A percentile compares a stretch with the other conserved stretches of the same genome.
Evolutionary conservation across 108 stramenopile genomes (phyloP).

Genomic region (Cyclostephanos tholiformis): DNA sequence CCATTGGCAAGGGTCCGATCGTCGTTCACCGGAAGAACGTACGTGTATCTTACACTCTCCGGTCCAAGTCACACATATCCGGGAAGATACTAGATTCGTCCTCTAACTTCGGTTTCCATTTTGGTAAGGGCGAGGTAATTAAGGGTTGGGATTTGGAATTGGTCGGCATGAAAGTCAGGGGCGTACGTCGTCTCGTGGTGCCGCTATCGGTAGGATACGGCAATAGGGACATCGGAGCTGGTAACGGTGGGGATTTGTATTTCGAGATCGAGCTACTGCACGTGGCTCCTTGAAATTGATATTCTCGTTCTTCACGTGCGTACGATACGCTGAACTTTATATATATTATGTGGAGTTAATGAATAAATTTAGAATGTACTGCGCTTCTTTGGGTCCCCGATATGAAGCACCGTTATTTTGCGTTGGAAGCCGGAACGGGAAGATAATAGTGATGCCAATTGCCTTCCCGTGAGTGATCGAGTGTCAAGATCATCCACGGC

Average conservation of each 20-base stretch:
- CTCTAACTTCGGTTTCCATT: conserved; percentile 57
- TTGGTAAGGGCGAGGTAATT: conserved; percentile 74
- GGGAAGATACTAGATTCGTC: conserved; percentile 58
- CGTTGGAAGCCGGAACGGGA: conserved; percentile 13
- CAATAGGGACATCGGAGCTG: conserved; percentile 65
- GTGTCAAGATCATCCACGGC: conserved; percentile 82
- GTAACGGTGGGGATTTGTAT: conserved; percentile 55
- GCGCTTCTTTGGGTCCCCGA: conserved; percentile 6
- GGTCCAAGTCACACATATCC: conserved; percentile 34
- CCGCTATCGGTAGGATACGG: conserved; percentile 83
- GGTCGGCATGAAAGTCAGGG: conserved; percentile 81
- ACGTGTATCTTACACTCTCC: conserved; percentile 51
- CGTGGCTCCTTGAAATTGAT: conserved; percentile 37
- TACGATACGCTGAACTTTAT: too few relatives aligned
- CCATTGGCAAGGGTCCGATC: conserved; percentile 49
- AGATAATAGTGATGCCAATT: conserved; percentile 58
- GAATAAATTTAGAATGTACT: too few relatives aligned
- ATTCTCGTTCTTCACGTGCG: too few relatives aligned
- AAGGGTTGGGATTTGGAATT: conserved; percentile 83
- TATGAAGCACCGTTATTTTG: conserved; percentile 46
- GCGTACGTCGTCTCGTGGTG: conserved; percentile 66
- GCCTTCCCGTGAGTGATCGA: conserved; percentile 66
- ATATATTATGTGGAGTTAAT: too few relatives aligned
- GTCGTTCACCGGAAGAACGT: conserved; percentile 47
- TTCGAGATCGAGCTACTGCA: conserved; percentile 59